Evolutionary conservation across 768 basidiomycete genomes (phyloP).

Genomic region (Tephrocybe sp.): DNA sequence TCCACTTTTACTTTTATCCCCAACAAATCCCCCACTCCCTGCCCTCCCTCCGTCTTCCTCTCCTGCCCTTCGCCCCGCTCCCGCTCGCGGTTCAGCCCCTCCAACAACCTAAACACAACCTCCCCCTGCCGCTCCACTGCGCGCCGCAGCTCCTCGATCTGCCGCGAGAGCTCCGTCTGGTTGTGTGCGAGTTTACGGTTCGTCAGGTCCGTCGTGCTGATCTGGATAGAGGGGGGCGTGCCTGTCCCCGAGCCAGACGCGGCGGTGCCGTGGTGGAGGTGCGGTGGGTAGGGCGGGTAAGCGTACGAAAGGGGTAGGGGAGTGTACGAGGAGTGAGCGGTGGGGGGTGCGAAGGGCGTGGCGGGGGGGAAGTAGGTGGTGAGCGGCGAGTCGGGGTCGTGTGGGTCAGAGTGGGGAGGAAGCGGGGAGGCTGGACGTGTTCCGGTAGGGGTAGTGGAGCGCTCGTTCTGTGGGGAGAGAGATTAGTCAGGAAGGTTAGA

Average conservation of each 20-base stretch:
- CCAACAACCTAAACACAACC: constrained; percentile 42
- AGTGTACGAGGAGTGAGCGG: not conserved
- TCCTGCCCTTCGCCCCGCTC: no score
- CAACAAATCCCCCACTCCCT: no score
- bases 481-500: not conserved
- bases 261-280: no score
- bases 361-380: not conserved
- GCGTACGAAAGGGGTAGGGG: no score
- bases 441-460: not conserved
- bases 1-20: no score
- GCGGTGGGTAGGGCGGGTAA: no score
- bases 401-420: not conserved
- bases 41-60: no score
- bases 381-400: not conserved
- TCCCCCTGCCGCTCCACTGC: constrained; percentile 61
- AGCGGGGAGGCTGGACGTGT: not conserved
- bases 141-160: constrained; percentile 57
- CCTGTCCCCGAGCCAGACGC: no score
- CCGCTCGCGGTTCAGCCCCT: no score
- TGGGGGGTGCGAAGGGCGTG: constrained; percentile 5
- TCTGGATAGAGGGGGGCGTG: no score
- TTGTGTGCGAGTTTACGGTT: constrained; percentile 66
- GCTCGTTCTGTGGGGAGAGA: not conserved
- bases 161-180: constrained; percentile 62
- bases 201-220: constrained; percentile 37